Evolutionary conservation across 2,329 filamentous ascomycete genomes (phyloP).

Genomic region (Colletotrichum lentis): DNA sequence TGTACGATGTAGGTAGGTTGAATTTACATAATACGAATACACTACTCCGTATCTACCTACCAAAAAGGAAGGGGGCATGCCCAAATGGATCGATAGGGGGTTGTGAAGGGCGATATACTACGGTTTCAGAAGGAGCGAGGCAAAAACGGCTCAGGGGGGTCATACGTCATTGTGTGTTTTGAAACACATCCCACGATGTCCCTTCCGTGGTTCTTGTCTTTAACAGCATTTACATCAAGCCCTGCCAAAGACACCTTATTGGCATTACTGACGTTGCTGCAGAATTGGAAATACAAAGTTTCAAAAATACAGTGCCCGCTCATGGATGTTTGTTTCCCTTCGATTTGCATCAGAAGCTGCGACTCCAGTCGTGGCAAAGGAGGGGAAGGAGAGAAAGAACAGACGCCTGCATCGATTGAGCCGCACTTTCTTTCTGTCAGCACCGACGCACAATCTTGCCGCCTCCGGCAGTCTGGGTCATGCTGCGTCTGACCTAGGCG

Average conservation of each 20-base stretch:
- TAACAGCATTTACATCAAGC: slow-evolving; percentile 8
- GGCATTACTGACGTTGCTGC: too few relatives aligned
- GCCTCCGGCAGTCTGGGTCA: neutral
- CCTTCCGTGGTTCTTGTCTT: slow-evolving; percentile 2
- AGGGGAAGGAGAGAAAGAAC: neutral
- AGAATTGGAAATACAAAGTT: neutral
- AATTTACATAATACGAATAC: too few relatives aligned
- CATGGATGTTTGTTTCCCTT: too few relatives aligned
- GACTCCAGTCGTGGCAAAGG: too few relatives aligned
- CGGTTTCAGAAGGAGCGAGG: slow-evolving; percentile 20
- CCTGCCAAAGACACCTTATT: neutral
- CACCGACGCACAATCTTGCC: neutral
- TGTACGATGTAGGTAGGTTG: neutral
- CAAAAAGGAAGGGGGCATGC: neutral
- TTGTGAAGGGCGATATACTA: neutral
- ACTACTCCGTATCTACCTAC: too few relatives aligned
- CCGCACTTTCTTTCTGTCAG: neutral
- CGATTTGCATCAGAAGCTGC: too few relatives aligned
- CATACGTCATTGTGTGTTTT: slow-evolving; percentile 37
- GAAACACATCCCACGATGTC: slow-evolving; percentile 37
- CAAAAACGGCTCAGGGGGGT: neutral
- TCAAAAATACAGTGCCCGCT: too few relatives aligned
- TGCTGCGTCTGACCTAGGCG: neutral
- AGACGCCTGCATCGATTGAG: neutral
- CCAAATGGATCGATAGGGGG: neutral